Percentiles rank a stretch among this genome's conserved stretches.
phyloP scores from a whole-genome alignment of 805 yeast genomes.

The Suhomyces faveliae region DNA sequence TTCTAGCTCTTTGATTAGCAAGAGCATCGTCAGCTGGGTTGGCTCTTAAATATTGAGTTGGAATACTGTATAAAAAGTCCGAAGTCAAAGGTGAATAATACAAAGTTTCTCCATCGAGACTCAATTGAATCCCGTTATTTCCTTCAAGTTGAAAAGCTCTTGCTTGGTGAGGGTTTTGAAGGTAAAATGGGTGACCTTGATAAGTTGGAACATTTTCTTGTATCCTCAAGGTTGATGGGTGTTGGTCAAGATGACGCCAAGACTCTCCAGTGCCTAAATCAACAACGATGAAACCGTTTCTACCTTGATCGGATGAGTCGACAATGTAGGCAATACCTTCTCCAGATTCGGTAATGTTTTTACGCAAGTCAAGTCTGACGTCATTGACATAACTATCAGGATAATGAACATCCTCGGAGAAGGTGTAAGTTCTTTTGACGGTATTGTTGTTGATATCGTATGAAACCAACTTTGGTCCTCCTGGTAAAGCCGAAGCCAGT shows the following conservation, averaged over 20 bases:
- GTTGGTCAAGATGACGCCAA: slow-evolving; percentile 5
- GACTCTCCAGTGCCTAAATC: slow-evolving; percentile 2
- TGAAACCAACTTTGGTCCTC: slow-evolving; percentile 1
- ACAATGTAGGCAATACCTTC: not conserved
- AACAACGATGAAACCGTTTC: not conserved
- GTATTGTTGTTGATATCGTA: slow-evolving; percentile 1
- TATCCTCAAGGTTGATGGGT: not conserved
- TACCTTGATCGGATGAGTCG: slow-evolving; percentile 1
- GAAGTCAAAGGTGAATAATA: not conserved
- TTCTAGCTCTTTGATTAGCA: slow-evolving; percentile 1
- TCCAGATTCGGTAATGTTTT: not conserved
- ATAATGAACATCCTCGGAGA: not conserved
- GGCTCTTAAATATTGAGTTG: not conserved
- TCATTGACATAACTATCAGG: slow-evolving; percentile 2
- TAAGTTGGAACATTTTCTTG: slow-evolving; percentile 1
- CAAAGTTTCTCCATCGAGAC: slow-evolving; percentile 1
- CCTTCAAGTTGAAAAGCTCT: not conserved
- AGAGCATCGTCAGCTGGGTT: not conserved
- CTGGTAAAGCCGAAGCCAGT: not conserved
- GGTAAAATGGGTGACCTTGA: not conserved
- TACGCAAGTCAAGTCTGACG: slow-evolving; percentile 1
- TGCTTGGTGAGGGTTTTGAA: not conserved
- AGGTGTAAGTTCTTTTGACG: not conserved
- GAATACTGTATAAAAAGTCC: slow-evolving; percentile 1
- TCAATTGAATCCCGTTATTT: slow-evolving; percentile 1